Percentiles rank a stretch among this genome's conserved stretches.
Conservation (phyloP, 2,329 filamentous ascomycete genomes). For the Diaporthe citriasiana region DNA sequence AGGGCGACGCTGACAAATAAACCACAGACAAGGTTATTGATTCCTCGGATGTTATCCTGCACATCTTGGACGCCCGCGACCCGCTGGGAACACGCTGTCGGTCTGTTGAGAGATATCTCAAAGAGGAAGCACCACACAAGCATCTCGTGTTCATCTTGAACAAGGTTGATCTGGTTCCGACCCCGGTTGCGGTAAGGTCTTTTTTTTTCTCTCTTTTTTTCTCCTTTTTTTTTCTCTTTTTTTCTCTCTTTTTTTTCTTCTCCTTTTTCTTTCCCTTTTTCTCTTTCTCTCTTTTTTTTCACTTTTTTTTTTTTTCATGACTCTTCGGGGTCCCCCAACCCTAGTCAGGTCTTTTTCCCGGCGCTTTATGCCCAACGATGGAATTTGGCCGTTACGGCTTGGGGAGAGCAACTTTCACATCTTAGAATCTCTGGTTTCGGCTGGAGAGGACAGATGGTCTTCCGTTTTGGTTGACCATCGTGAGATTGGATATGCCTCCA, state of each 20-base stretch:
- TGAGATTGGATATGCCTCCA: slow-evolving; percentile 83
- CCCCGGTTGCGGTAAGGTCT: slow-evolving; percentile 88
- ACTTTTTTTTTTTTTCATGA: slow-evolving; percentile 19
- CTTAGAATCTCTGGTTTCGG: slow-evolving; percentile 77
- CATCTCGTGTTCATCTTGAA: slow-evolving; percentile 92
- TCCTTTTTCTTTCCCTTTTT: slow-evolving; percentile 7
- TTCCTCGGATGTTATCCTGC: slow-evolving; percentile 95
- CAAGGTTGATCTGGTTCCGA: slow-evolving; percentile 94
- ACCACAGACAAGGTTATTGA: slow-evolving; percentile 87
- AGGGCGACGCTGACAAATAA: slow-evolving; percentile 37
- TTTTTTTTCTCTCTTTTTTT: slow-evolving; percentile 13
- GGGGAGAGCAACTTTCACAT: slow-evolving; percentile 88
- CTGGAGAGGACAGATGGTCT: slow-evolving; percentile 76
- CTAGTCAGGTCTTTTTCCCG: slow-evolving; percentile 87
- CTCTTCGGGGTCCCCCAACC: slow-evolving; percentile 68
- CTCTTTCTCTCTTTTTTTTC: slow-evolving; percentile 10
- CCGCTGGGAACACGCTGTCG: slow-evolving; percentile 91
- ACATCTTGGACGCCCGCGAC: slow-evolving; percentile 91
- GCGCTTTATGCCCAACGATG: slow-evolving; percentile 72
- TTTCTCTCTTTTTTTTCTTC: slow-evolving; percentile 13
- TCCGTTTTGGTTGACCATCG: slow-evolving; percentile 91
- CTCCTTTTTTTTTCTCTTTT: slow-evolving; percentile 12
- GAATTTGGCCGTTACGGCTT: slow-evolving; percentile 98
- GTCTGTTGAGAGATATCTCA: slow-evolving; percentile 93
- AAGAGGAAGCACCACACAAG: slow-evolving; percentile 95